Percentiles rank a stretch among this genome's conserved stretches.
These are phyloP conservation scores for Saprolegnia parasitica DNA, from an alignment of 352 stramenopile species.

Conservation along the genomic window DNA sequence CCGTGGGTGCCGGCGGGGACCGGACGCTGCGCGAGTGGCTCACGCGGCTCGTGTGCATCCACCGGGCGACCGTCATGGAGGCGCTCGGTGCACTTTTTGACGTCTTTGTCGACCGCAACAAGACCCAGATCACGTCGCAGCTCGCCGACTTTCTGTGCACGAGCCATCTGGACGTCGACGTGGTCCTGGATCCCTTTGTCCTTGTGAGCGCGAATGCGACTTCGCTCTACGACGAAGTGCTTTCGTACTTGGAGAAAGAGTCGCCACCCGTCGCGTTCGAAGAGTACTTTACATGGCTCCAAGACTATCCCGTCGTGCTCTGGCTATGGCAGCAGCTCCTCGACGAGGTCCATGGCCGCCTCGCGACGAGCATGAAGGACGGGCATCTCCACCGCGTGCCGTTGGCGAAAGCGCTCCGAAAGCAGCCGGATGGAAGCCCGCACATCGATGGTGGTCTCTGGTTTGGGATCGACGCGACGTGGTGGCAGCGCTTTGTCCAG, in stretches of 20 bases:
- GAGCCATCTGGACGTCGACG: background rate
- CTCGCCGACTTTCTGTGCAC: conserved; percentile 14
- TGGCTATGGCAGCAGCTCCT: conserved; percentile 2
- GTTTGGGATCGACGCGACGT: background rate
- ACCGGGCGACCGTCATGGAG: conserved; percentile 5
- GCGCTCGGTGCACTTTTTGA: conserved; percentile 16
- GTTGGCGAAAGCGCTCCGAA: background rate
- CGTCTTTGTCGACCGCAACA: conserved; percentile 14
- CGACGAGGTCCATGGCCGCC: conserved; percentile 10
- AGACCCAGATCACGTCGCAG: background rate
- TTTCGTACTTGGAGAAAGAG: background rate
- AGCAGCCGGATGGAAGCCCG: background rate
- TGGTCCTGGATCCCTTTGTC: background rate
- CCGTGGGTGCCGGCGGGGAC: background rate
- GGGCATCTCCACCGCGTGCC: background rate
- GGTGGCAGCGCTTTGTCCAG: conserved; percentile 11
- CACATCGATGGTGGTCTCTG: background rate
- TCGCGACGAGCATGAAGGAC: background rate
- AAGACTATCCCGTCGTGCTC: conserved; percentile 7
- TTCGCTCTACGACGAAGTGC: conserved; percentile 11
- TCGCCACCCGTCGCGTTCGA: conserved; percentile 8
- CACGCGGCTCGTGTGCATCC: conserved; percentile 8
- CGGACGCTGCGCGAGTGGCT: conserved; percentile 21
- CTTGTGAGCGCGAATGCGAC: background rate
- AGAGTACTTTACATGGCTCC: conserved; percentile 13